Evolutionary conservation across 108 stramenopile genomes (phyloP).

Genomic region (Cyclotella sp.): DNA sequence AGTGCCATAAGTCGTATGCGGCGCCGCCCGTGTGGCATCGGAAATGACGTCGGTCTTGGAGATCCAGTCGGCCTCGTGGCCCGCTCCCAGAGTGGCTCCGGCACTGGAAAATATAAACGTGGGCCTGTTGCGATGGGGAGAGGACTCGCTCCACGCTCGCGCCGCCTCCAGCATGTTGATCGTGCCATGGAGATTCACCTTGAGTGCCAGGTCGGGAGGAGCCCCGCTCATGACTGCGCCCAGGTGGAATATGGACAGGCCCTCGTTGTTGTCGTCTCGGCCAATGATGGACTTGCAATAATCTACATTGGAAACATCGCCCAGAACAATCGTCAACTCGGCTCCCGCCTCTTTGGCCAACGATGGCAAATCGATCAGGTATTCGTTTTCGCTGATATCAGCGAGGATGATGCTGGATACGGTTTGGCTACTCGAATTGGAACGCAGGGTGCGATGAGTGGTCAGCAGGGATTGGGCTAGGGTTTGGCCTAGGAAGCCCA

Average conservation of each 20-base stretch:
- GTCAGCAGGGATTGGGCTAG: constrained; percentile 55
- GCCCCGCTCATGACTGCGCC: constrained; percentile 69
- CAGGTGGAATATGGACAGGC: constrained; percentile 60
- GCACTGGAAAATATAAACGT: constrained; percentile 65
- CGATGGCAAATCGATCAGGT: constrained; percentile 26
- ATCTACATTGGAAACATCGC: constrained; percentile 48
- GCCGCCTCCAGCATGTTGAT: constrained; percentile 64
- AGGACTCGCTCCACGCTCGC: constrained; percentile 39
- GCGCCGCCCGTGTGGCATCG: constrained; percentile 62
- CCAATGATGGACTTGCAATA: constrained; percentile 55
- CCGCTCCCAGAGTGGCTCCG: constrained; percentile 59
- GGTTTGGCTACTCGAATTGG: constrained; percentile 20
- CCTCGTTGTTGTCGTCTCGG: constrained; percentile 9
- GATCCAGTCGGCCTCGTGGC: constrained; percentile 58
- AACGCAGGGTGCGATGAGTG: constrained; percentile 28
- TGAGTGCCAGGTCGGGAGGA: constrained; percentile 58
- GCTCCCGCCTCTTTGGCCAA: constrained; percentile 19
- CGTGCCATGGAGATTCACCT: constrained; percentile 58
- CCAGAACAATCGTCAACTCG: constrained; percentile 16
- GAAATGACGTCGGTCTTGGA: constrained; percentile 47
- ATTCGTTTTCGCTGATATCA: constrained; percentile 47
- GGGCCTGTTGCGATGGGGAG: constrained; percentile 5
- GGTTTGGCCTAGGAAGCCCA: constrained; percentile 68
- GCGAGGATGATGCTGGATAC: constrained; percentile 50
- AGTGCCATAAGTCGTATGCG: constrained; percentile 71